Evolutionary conservation across 2,329 filamentous ascomycete species (phyloP).

Genomic region (Penicillium sp.): DNA sequence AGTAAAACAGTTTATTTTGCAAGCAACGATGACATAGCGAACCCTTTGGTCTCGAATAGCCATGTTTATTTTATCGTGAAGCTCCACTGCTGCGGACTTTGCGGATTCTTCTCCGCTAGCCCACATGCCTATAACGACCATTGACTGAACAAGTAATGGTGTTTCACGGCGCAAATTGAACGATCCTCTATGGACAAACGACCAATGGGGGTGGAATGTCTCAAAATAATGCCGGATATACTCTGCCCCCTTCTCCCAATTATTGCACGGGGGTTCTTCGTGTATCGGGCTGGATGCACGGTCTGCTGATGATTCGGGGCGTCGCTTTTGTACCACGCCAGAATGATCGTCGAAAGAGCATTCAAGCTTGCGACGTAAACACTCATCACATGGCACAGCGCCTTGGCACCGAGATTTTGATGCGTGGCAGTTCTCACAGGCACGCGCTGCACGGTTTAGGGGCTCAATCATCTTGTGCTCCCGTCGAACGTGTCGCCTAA

Average conservation of each 20-base stretch:
- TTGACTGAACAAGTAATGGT: slow-evolving; percentile 30
- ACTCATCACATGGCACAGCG: slow-evolving; percentile 5
- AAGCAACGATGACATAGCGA: background rate
- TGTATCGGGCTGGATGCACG: background rate
- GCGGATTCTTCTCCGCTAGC: slow-evolving; percentile 13
- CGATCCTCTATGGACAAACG: slow-evolving; percentile 26
- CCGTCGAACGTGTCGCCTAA: slow-evolving; percentile 26
- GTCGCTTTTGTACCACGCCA: background rate
- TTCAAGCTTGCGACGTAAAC: background rate
- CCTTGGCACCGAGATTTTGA: slow-evolving; percentile 22
- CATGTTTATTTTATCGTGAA: background rate
- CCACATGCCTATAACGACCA: slow-evolving; percentile 31
- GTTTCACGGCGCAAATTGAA: slow-evolving; percentile 24
- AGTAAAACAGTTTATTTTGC: background rate
- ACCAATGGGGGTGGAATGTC: slow-evolving; percentile 29
- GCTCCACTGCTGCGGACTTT: slow-evolving; percentile 19
- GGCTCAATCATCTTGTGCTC: slow-evolving; percentile 16
- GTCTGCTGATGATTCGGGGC: background rate
- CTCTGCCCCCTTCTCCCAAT: slow-evolving; percentile 5
- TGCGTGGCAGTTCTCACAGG: slow-evolving; percentile 22
- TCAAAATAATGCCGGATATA: slow-evolving; percentile 29
- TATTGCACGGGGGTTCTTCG: background rate
- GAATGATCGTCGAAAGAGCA: background rate
- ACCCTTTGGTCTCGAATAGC: background rate
- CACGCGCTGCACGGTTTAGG: slow-evolving; percentile 7